These are phyloP conservation scores for Gilbertella persicaria DNA, from an alignment of 371 early-diverging fungal genomes.

Conservation along the genomic window DNA sequence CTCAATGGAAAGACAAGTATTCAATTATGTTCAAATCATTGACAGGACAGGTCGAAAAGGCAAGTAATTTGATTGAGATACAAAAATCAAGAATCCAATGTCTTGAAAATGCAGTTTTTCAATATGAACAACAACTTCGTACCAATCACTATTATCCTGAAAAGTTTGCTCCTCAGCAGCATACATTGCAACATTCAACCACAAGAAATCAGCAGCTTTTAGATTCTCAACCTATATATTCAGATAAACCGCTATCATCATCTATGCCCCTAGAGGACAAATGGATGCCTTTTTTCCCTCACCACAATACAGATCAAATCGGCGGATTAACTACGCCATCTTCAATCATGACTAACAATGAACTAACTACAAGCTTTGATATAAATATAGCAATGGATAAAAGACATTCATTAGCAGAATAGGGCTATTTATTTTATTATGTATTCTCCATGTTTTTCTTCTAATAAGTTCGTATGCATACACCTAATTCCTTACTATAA, in stretches of 20 bases:
- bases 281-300: too few relatives aligned
- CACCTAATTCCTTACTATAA: too few relatives aligned
- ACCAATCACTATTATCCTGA: background rate
- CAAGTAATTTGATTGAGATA: slow-evolving; percentile 9
- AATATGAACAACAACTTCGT: slow-evolving; percentile 3
- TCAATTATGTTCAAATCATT: slow-evolving; percentile 11
- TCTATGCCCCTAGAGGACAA: too few relatives aligned
- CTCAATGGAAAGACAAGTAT: slow-evolving; percentile 12
- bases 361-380: background rate
- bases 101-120: slow-evolving; percentile 12
- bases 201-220: too few relatives aligned
- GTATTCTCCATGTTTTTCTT: too few relatives aligned
- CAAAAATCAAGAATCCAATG: slow-evolving; percentile 21
- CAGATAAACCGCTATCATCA: background rate
- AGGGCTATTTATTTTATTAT: too few relatives aligned
- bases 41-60: slow-evolving; percentile 20
- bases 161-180: too few relatives aligned
- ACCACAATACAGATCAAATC: background rate
- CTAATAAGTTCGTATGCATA: too few relatives aligned
- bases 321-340: background rate
- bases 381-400: background rate
- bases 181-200: too few relatives aligned
- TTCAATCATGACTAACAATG: background rate
- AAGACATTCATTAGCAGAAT: background rate
- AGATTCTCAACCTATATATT: too few relatives aligned